These are phyloP conservation scores for Hyaloperonospora brassicae DNA, from an alignment of 352 stramenopile species.

Conservation along the genomic window DNA sequence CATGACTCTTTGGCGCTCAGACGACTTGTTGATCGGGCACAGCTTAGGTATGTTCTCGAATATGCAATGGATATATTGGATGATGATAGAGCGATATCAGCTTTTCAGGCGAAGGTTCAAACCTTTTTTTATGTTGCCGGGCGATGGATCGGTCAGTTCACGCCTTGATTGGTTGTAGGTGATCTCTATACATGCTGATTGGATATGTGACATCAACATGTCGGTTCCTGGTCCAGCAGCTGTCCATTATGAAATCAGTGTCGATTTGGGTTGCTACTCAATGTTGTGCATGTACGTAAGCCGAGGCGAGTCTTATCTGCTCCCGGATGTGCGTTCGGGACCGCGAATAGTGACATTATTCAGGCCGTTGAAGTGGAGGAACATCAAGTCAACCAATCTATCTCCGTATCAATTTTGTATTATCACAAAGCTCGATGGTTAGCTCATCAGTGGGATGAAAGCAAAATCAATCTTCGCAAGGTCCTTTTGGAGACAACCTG, in stretches of 20 bases:
- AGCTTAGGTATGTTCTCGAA: neutral
- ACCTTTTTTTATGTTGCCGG: no score
- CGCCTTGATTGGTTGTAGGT: neutral
- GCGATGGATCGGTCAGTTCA: neutral
- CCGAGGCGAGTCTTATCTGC: neutral
- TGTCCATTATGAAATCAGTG: neutral
- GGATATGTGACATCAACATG: neutral
- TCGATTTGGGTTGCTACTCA: neutral
- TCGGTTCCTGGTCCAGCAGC: neutral
- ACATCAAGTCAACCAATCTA: neutral
- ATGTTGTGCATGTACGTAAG: neutral
- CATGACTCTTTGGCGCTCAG: neutral
- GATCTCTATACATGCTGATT: neutral
- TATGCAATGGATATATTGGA: no score
- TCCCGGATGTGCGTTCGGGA: neutral
- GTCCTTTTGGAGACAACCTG: neutral
- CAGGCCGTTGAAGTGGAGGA: neutral
- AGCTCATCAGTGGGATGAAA: neutral
- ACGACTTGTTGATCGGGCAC: neutral
- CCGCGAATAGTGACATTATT: neutral
- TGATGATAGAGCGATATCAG: no score
- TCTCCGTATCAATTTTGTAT: neutral
- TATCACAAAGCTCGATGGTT: neutral
- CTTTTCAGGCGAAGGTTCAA: no score
- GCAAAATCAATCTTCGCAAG: neutral